phyloP scores from a whole-genome alignment of 768 basidiomycete genomes.

The Tylopilus rubrobrunneus region DNA sequence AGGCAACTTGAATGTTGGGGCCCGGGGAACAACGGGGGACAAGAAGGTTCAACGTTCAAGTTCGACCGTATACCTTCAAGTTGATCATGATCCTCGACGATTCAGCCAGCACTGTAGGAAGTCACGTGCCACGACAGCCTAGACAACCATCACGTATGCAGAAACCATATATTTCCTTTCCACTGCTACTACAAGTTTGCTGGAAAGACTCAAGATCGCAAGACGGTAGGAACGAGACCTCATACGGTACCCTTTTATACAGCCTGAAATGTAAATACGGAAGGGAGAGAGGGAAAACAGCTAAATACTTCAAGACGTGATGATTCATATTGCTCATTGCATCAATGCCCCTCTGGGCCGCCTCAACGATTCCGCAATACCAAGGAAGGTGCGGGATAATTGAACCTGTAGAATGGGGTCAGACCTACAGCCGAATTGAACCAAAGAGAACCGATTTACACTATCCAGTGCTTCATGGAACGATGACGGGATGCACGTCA shows the following conservation, averaged over 20 bases:
- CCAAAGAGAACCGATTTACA: conserved; percentile 24
- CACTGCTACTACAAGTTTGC: too few species aligned
- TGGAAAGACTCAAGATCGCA: too few species aligned
- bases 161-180: too few species aligned
- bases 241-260: neutral
- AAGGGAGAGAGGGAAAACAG: too few species aligned
- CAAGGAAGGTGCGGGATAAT: conserved; percentile 51
- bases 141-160: too few species aligned
- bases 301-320: too few species aligned
- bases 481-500: conserved; percentile 36
- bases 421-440: neutral
- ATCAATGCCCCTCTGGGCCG: conserved; percentile 49
- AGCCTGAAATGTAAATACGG: too few species aligned
- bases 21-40: neutral
- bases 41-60: too few species aligned
- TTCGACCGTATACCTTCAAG: conserved; percentile 44
- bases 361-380: conserved; percentile 54
- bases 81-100: conserved; percentile 47
- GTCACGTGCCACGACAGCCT: too few species aligned
- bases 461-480: conserved; percentile 50
- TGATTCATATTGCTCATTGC: conserved; percentile 11
- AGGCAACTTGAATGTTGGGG: neutral
- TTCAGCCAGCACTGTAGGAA: too few species aligned
- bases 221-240: too few species aligned
- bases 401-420: conserved; percentile 35